These are phyloP conservation scores for Solanum bulbocastanum DNA, from an alignment of 257 asterid species.

Conservation along the genomic window DNA sequence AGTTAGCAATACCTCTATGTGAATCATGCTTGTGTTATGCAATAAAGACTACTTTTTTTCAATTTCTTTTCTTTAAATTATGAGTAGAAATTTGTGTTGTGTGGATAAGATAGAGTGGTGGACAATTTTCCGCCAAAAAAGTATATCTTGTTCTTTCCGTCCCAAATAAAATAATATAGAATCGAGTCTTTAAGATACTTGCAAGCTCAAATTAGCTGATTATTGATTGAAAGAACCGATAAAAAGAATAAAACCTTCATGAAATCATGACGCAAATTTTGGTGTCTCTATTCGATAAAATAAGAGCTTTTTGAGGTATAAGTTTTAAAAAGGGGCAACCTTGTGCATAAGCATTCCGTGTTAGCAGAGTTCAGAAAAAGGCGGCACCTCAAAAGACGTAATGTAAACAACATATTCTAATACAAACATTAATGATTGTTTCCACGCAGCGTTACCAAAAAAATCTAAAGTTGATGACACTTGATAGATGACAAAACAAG, in stretches of 20 bases:
- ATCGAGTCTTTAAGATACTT: not conserved
- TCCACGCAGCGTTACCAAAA: not conserved
- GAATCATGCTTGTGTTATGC: not conserved
- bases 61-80: not conserved
- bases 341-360: not conserved
- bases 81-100: not conserved
- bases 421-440: not conserved
- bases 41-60: not conserved
- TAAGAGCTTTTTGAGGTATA: not conserved
- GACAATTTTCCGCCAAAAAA: not conserved
- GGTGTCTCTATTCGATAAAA: not conserved
- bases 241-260: not conserved
- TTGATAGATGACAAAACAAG: not conserved
- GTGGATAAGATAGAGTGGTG: not conserved
- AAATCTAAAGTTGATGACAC: not conserved
- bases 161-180: not conserved
- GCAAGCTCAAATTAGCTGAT: not conserved
- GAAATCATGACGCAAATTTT: not conserved
- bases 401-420: too few relatives aligned
- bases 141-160: not conserved
- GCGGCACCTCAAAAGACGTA: not conserved
- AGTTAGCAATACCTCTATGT: not conserved
- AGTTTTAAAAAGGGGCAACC: not conserved
- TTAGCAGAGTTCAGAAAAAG: not conserved
- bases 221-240: not conserved